A percentile compares a stretch with the other conserved stretches of the same genome.
Evolutionary conservation across 2,329 filamentous ascomycete genomes (phyloP).

Genomic region (Aspergillus sp.): DNA sequence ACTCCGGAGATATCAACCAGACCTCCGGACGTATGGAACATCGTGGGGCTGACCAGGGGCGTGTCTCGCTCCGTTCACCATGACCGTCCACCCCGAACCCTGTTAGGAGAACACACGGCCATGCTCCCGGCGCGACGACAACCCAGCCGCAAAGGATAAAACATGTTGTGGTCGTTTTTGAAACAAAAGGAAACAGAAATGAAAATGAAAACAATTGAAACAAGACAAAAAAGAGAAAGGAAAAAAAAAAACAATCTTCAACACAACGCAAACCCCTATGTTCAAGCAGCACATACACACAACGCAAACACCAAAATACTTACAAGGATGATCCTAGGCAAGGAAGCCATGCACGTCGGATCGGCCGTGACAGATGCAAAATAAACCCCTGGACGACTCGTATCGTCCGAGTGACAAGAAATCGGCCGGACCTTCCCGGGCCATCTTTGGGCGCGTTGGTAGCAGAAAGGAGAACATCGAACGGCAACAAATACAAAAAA

Average conservation of each 20-base stretch:
- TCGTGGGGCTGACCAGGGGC: constrained; percentile 13
- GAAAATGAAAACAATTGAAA: constrained; percentile 3
- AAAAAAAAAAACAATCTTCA: constrained; percentile 6
- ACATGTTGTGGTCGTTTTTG: constrained; percentile 9
- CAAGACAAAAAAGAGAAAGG: constrained; percentile 4
- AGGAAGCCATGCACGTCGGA: constrained; percentile 14
- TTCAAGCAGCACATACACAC: constrained; percentile 16
- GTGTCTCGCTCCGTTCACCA: background rate
- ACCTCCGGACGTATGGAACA: constrained; percentile 17
- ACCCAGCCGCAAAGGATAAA: constrained; percentile 16
- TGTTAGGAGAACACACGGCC: too few species aligned
- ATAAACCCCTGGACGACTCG: constrained; percentile 13
- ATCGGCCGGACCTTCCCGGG: constrained; percentile 22
- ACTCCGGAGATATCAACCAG: constrained; percentile 11
- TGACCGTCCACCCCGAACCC: too few species aligned
- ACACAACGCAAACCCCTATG: constrained; percentile 16
- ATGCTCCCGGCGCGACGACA: background rate
- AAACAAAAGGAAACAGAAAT: constrained; percentile 7
- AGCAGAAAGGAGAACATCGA: constrained; percentile 17
- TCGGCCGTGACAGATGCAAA: constrained; percentile 20
- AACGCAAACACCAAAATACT: constrained; percentile 11
- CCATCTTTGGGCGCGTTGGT: constrained; percentile 21
- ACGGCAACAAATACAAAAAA: constrained; percentile 17
- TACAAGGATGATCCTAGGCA: constrained; percentile 18
- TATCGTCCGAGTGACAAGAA: too few species aligned